A percentile compares a stretch with the other conserved stretches of the same genome.
Evolutionary conservation across 441 rosid genomes (phyloP).

Genomic region (Melastoma candidum): DNA sequence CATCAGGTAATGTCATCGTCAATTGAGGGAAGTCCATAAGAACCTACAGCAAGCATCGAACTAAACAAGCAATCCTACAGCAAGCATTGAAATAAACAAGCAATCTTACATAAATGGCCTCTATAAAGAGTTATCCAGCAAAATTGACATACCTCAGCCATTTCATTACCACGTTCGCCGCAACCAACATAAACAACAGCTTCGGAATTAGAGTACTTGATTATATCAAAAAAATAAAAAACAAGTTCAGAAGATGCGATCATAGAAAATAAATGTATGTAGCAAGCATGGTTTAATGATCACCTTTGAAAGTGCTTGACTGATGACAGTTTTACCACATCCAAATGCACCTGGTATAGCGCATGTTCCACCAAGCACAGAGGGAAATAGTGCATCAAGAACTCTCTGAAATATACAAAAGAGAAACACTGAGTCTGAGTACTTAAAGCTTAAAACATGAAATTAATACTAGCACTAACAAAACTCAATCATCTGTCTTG

Average conservation of each 20-base stretch:
- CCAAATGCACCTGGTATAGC: constrained; percentile 99
- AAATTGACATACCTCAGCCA: constrained; percentile 84
- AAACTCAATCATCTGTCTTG: background rate
- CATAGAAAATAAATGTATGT: background rate
- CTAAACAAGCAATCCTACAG: constrained; percentile 2
- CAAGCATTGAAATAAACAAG: background rate
- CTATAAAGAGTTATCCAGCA: constrained; percentile 9
- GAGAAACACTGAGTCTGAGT: constrained; percentile 13
- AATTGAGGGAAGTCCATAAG: constrained; percentile 99
- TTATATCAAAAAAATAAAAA: background rate
- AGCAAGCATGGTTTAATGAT: constrained; percentile 9
- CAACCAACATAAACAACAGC: constrained; percentile 98
- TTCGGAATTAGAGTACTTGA: constrained; percentile 93
- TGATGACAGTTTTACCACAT: constrained; percentile 99
- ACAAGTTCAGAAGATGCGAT: background rate
- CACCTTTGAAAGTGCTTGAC: constrained; percentile 99
- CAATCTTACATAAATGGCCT: background rate
- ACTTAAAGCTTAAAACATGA: background rate
- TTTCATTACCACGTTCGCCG: constrained; percentile 99
- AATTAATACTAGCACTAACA: background rate
- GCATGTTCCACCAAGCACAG: constrained; percentile 99
- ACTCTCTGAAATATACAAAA: constrained; percentile 60
- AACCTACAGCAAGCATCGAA: constrained; percentile 36
- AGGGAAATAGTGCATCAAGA: constrained; percentile 99
- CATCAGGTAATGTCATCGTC: constrained; percentile 99